phyloP scores from a whole-genome alignment of 805 yeast genomes.

The Myxozyma sirexii region DNA sequence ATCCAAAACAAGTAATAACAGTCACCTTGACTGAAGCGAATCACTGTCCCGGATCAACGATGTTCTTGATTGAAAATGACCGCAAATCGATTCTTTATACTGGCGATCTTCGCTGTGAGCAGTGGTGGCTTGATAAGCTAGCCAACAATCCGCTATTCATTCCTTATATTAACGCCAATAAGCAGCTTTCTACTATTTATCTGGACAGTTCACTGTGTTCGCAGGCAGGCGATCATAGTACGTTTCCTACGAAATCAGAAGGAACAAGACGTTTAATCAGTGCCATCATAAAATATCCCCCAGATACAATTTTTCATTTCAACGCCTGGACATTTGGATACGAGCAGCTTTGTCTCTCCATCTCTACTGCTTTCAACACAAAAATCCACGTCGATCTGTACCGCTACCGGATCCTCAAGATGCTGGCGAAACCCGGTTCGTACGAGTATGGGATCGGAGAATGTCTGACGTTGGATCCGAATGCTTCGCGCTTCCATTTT shows the following conservation, averaged over 20 bases:
- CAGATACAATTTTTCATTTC: conserved; percentile 48
- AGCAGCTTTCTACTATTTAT: conserved; percentile 50
- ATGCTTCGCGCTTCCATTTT: conserved; percentile 16
- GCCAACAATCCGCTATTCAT: conserved; percentile 46
- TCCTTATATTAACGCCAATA: conserved; percentile 47
- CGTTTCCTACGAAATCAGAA: conserved; percentile 39
- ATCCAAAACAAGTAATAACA: conserved; percentile 34
- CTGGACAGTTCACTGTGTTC: conserved; percentile 55
- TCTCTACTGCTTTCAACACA: conserved; percentile 39
- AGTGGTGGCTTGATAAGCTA: conserved; percentile 52
- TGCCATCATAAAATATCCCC: conserved; percentile 50
- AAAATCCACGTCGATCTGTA: conserved; percentile 43
- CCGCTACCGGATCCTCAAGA: conserved; percentile 34
- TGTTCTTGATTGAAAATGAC: conserved; percentile 52
- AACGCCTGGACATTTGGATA: conserved; percentile 52
- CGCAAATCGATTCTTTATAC: conserved; percentile 50
- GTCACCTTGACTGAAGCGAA: conserved; percentile 53
- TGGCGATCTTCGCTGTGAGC: conserved; percentile 62
- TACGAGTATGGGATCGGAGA: conserved; percentile 22
- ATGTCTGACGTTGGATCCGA: conserved; percentile 10
- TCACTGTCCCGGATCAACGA: conserved; percentile 64
- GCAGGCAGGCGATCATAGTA: not conserved
- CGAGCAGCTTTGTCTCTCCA: conserved; percentile 55
- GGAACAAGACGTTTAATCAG: conserved; percentile 47
- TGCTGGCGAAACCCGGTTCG: conserved; percentile 23